Conservation (phyloP, 1,284 basidiomycete genomes). For the Cryptococcus sp. region DNA sequence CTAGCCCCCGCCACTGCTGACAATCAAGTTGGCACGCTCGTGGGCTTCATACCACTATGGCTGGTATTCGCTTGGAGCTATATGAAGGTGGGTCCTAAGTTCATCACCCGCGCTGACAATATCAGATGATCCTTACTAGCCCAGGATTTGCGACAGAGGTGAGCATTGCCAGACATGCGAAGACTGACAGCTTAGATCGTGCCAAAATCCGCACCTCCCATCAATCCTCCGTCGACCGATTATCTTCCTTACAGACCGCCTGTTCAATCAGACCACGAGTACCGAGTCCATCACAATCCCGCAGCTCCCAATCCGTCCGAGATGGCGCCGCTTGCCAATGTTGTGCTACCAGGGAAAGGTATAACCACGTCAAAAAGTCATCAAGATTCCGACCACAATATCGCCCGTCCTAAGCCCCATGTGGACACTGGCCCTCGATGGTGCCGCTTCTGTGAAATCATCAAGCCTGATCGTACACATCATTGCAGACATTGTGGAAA, state of each 20-base stretch:
- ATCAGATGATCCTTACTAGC: conserved; percentile 61
- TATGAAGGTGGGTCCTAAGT: conserved; percentile 58
- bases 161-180: conserved; percentile 29
- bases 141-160: conserved; percentile 72
- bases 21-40: conserved; percentile 61
- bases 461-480: conserved; percentile 50
- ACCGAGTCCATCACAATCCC: background rate
- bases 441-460: conserved; percentile 48
- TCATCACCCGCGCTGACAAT: background rate
- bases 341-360: background rate
- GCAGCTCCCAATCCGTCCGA: conserved; percentile 28
- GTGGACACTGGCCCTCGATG: conserved; percentile 31
- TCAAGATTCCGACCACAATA: background rate
- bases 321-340: conserved; percentile 27
- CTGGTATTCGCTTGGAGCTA: conserved; percentile 75
- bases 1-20: background rate
- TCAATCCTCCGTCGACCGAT: conserved; percentile 4
- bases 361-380: too few relatives aligned
- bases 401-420: conserved; percentile 35
- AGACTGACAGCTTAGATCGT: conserved; percentile 38
- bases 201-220: conserved; percentile 40
- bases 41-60: conserved; percentile 62
- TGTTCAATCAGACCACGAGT: background rate
- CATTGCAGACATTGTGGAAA: conserved; percentile 53
- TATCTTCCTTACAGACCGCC: conserved; percentile 7